A percentile compares a stretch with the other conserved stretches of the same genome.
Conservation (phyloP, 306 rosid genomes). For the Cicer bijugum region DNA sequence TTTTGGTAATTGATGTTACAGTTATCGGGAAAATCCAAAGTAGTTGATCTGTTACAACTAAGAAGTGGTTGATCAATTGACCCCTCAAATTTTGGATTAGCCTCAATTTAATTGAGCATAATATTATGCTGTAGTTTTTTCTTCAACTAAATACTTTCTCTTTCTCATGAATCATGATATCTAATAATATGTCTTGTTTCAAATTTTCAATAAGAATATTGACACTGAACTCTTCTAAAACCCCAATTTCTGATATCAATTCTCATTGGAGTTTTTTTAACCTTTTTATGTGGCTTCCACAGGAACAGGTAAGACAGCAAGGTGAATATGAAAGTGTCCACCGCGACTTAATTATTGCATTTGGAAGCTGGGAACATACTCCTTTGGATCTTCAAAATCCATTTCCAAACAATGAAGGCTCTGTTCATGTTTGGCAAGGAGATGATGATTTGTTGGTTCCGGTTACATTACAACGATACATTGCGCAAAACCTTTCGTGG, state of each 20-base stretch:
- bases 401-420: slow-evolving; percentile 68
- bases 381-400: slow-evolving; percentile 80
- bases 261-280: neutral
- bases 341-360: slow-evolving; percentile 69
- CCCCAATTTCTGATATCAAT: slow-evolving; percentile 10
- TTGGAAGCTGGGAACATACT: slow-evolving; percentile 82
- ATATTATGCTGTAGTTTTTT: slow-evolving; percentile 19
- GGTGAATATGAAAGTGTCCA: slow-evolving; percentile 66
- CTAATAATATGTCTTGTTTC: neutral
- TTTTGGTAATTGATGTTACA: slow-evolving; percentile 23
- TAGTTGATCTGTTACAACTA: neutral
- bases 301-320: slow-evolving; percentile 71
- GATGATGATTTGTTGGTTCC: slow-evolving; percentile 72
- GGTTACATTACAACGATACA: slow-evolving; percentile 59
- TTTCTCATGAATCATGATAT: neutral
- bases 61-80: slow-evolving; percentile 25
- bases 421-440: slow-evolving; percentile 91
- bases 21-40: slow-evolving; percentile 17
- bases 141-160: slow-evolving; percentile 8
- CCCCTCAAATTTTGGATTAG: slow-evolving; percentile 9
- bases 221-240: neutral
- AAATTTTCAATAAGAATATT: neutral
- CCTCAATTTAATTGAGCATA: slow-evolving; percentile 4
- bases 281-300: slow-evolving; percentile 43
- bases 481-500: slow-evolving; percentile 76